Base-by-base conservation (phyloP, 257 asterid species). In the Ballota nigra region DNA sequence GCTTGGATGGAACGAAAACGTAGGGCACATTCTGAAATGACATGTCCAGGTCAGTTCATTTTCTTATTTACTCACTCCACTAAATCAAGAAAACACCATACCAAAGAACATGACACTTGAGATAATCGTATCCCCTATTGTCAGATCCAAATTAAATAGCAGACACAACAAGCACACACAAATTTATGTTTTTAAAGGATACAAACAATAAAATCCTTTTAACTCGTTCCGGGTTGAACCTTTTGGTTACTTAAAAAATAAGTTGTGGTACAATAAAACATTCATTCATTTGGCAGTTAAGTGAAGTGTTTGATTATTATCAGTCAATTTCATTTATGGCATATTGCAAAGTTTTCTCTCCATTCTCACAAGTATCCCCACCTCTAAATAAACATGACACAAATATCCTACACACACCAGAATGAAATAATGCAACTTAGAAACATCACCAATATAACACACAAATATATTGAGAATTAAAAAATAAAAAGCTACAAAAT, bases 1-100 rank as follows among this genome's bases (percentile, higher is more conserved):
- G 92, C 77, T 88, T 86, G 2, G 96, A 88, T 55, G 92, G 87
- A 70, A 86, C 92, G 73, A 88, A 88, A 40, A 86, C 96, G 29
- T 86, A 86, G 0, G 92, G 96, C 52, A 88, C 96, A 4, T 88
- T 88, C 96, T 88, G 82, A 68, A 70, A 58, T 19, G 34, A 22
- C 9, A 61, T 2, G 1, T 36, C 5, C 40, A 36, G 0, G 12
- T 6, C 18, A 59, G 13, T n/a, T 60, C 11, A 26, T 15, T 16
- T 38, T 1, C 31, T 18, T 6, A 31, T 23, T 47, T 8, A 16
- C 29, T 2, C 10, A 45, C 28, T 15, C 60, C 3, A 53, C 64
- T 33, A 20, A 70, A 60, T 53, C 58, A 51, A 60, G 23, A 36
- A 53, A 28, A 53, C 11, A 40, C 13, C 65, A 2, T 11, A 10